Base-by-base conservation (phyloP, 768 basidiomycete genomes). In the Tulasnella calospora region DNA sequence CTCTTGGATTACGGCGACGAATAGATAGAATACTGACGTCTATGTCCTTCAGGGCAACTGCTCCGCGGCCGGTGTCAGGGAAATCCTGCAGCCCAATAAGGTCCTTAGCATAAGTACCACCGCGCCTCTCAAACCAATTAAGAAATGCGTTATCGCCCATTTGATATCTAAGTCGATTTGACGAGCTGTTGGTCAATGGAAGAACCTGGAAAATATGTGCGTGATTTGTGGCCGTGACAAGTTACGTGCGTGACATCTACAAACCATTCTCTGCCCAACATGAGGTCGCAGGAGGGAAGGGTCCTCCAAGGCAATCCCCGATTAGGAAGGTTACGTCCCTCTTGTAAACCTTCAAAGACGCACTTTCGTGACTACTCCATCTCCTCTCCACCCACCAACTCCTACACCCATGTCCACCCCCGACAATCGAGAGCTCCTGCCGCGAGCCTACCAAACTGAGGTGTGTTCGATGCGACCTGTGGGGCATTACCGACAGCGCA, bases 31-130 rank as follows among this genome's bases (percentile, higher is more conserved):
- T 1, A 61, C 71, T 41, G 81, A 94, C 94, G 77, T 90, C 88
- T 77, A 97, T 90, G 83, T 95, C 90, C 79, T 86, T 84, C 46
- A 93, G 82, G 0, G 96, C 95, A 41, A 94, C 84, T 0, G 89
- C 92, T 35, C 95, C 94, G 33, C 92, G 88, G 46, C 94, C 94
- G 82, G 84, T 84, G 0, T 82, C 83, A 0, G 74, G 70, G 74
- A 83, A 84, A 8, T 81, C 79, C 35, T 79, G 73, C 51, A 87
- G 71, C 0, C 81, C 82, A 55, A 87, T 74, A 0, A 79, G 51
- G 1, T 73, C 44, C 46, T 70, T 70, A 15, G 77, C 79, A 35
- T 82, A 74, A 15, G 78, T 71, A 3, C 81, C 81, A 19, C 83
- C 81, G 15, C 46, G n/a, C 2, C 51, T 19, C 23, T 71, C 79